Conservation (phyloP, 2,329 filamentous ascomycete genomes). For the Botrytis galanthina region DNA sequence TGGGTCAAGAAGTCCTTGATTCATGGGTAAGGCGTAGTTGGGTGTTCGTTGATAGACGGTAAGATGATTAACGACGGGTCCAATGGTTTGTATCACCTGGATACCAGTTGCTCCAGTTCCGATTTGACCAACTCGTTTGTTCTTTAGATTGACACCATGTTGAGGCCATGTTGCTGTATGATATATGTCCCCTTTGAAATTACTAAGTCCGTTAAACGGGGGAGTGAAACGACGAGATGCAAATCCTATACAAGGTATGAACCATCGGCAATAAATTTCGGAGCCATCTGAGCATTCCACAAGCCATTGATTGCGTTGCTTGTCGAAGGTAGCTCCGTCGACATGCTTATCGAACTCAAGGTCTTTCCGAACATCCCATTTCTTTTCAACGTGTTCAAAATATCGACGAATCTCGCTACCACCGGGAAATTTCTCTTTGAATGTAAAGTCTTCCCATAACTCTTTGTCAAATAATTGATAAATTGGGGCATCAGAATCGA, state of each 20-base stretch:
- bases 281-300: constrained; percentile 42
- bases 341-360: constrained; percentile 42
- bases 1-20: constrained; percentile 33
- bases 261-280: constrained; percentile 27
- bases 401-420: constrained; percentile 54
- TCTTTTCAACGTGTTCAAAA: constrained; percentile 58
- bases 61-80: constrained; percentile 40
- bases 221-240: constrained; percentile 32
- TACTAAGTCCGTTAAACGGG: constrained; percentile 30
- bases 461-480: constrained; percentile 47
- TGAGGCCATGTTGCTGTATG: constrained; percentile 31
- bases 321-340: constrained; percentile 42
- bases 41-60: constrained; percentile 57
- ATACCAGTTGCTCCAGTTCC: constrained; percentile 33
- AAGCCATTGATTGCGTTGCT: constrained; percentile 40
- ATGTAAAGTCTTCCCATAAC: constrained; percentile 54
- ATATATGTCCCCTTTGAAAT: constrained; percentile 32
- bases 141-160: constrained; percentile 46
- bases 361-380: constrained; percentile 51
- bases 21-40: constrained; percentile 41
- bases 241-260: constrained; percentile 34
- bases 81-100: constrained; percentile 28
- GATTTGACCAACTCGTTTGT: constrained; percentile 25
- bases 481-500: constrained; percentile 45
- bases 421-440: constrained; percentile 51